Conservation (phyloP, 202 grass and related monocot species). For the Alloteropsis angusta region DNA sequence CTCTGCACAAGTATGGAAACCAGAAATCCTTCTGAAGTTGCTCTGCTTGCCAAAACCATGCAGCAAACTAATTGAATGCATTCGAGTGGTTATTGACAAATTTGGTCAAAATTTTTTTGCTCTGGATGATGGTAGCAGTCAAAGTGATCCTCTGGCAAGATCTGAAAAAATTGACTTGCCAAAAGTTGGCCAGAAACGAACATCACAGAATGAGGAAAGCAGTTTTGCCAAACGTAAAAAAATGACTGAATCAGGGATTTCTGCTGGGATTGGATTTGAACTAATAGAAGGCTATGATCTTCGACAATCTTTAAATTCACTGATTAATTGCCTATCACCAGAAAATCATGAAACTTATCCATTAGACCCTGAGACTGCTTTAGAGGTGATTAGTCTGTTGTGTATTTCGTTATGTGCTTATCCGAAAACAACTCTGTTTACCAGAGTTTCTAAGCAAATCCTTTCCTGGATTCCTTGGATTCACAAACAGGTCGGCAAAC, state of each 20-base stretch:
- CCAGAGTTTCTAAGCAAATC: slow-evolving; percentile 60
- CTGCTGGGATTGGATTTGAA: slow-evolving; percentile 22
- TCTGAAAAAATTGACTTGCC: slow-evolving; percentile 25
- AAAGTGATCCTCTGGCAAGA: slow-evolving; percentile 26
- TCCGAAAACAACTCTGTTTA: slow-evolving; percentile 40
- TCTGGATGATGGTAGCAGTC: slow-evolving; percentile 21
- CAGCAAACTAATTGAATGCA: slow-evolving; percentile 58
- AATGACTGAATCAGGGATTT: slow-evolving; percentile 33
- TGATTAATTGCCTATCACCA: slow-evolving; percentile 56
- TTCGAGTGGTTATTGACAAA: slow-evolving; percentile 45
- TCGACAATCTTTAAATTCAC: slow-evolving; percentile 30
- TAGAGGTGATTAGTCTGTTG: slow-evolving; percentile 61
- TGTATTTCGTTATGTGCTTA: slow-evolving; percentile 47
- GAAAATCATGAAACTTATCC: slow-evolving; percentile 29
- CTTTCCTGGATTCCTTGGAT: slow-evolving; percentile 88
- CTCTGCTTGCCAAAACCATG: slow-evolving; percentile 62
- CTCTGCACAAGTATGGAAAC: slow-evolving; percentile 65
- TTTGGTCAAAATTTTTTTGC: slow-evolving; percentile 20
- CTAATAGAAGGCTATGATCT: slow-evolving; percentile 36
- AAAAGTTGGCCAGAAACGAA: slow-evolving; percentile 72
- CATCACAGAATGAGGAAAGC: slow-evolving; percentile 31
- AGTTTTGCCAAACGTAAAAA: slow-evolving; percentile 55
- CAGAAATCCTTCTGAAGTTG: slow-evolving; percentile 66
- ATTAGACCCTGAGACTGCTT: slow-evolving; percentile 49
- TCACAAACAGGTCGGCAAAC: slow-evolving; percentile 57